phyloP scores from a whole-genome alignment of 1,139 yeast species.

The Sugiyamaella grinbergsii region DNA sequence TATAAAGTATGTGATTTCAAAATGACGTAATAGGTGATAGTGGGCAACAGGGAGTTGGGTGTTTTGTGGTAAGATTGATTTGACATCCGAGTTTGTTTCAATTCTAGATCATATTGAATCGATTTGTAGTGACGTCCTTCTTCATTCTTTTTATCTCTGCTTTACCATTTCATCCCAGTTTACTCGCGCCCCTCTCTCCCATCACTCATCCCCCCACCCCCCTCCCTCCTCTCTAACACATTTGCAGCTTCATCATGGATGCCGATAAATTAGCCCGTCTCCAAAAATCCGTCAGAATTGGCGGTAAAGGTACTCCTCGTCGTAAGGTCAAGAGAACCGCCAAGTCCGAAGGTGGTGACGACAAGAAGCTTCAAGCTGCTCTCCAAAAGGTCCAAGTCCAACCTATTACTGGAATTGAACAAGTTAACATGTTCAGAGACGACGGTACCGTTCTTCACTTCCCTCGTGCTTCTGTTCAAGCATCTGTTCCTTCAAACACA shows the following conservation, averaged over 20 bases:
- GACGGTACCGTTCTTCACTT: constrained; percentile 96
- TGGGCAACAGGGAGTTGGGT: background rate
- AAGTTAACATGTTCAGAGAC: constrained; percentile 96
- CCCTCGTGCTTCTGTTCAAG: constrained; percentile 93
- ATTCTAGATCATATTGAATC: too few relatives aligned
- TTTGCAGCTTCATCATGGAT: constrained; percentile 35
- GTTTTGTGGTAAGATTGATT: too few relatives aligned
- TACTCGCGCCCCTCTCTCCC: constrained; percentile 12
- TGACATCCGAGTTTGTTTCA: too few relatives aligned
- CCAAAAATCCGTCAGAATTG: constrained; percentile 47
- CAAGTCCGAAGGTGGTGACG: constrained; percentile 73
- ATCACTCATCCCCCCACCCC: constrained; percentile 4
- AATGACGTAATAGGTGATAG: background rate
- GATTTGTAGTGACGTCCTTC: too few relatives aligned
- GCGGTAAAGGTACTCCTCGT: constrained; percentile 54
- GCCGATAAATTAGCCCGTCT: constrained; percentile 45
- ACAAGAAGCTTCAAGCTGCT: constrained; percentile 87
- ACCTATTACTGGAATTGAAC: constrained; percentile 86
- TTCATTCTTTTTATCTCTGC: too few relatives aligned
- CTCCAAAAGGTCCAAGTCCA: constrained; percentile 88
- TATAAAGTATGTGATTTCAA: constrained; percentile 1
- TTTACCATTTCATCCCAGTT: too few relatives aligned
- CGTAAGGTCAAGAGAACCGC: constrained; percentile 79
- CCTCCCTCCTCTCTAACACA: background rate
- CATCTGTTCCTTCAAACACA: constrained; percentile 87